Evolutionary conservation across 768 basidiomycete genomes (phyloP).

Genomic region (Boletus bicolor): DNA sequence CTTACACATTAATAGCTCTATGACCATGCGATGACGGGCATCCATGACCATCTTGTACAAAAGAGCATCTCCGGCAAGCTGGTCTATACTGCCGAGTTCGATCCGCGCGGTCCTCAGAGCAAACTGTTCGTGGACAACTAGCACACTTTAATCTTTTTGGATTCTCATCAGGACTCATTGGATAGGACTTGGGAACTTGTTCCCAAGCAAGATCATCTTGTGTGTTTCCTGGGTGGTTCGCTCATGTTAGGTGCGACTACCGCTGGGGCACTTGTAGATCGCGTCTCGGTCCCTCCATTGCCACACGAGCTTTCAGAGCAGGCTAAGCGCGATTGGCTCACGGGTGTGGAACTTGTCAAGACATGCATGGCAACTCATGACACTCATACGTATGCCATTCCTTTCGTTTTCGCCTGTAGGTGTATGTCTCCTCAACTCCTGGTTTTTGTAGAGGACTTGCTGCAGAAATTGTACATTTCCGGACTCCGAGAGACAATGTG

Average conservation of each 20-base stretch:
- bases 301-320: slow-evolving; percentile 55
- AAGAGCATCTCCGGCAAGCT: slow-evolving; percentile 56
- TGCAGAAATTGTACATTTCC: slow-evolving; percentile 89
- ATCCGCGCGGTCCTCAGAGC: slow-evolving; percentile 43
- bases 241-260: slow-evolving; percentile 86
- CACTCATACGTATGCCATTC: slow-evolving; percentile 65
- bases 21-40: slow-evolving; percentile 76
- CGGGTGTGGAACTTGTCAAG: slow-evolving; percentile 75
- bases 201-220: slow-evolving; percentile 94
- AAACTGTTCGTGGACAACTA: slow-evolving; percentile 33
- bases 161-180: slow-evolving; percentile 5
- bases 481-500: slow-evolving; percentile 56
- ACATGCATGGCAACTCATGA: slow-evolving; percentile 88
- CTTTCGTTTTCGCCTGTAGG: not conserved
- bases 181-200: slow-evolving; percentile 66
- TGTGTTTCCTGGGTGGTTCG: slow-evolving; percentile 91
- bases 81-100: slow-evolving; percentile 79
- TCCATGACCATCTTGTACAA: slow-evolving; percentile 71
- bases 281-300: slow-evolving; percentile 66
- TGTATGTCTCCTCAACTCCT: not conserved
- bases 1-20: slow-evolving; percentile 67
- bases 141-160: not conserved
- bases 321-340: slow-evolving; percentile 77
- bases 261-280: slow-evolving; percentile 49
- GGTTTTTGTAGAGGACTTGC: slow-evolving; percentile 61